A percentile compares a stretch with the other conserved stretches of the same genome.
Evolutionary conservation across 805 yeast genomes (phyloP).

Genomic region (Candida khao-thaluensis): DNA sequence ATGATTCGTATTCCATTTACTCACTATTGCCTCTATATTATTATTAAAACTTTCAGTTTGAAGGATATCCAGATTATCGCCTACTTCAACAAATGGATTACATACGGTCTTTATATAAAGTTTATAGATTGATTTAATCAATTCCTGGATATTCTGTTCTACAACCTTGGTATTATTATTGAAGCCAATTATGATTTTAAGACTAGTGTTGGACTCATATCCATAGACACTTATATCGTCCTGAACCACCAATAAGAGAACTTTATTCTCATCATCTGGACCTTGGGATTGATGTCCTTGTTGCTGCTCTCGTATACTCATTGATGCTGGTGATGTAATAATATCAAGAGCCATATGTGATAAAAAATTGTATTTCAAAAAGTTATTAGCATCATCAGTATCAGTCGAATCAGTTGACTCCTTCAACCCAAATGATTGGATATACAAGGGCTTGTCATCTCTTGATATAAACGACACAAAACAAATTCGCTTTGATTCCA

Average conservation of each 20-base stretch:
- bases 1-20: slow-evolving; percentile 21
- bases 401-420: slow-evolving; percentile 5
- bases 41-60: slow-evolving; percentile 32
- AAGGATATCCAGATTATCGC: slow-evolving; percentile 23
- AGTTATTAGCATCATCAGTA: slow-evolving; percentile 35
- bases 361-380: slow-evolving; percentile 63
- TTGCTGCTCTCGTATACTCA: slow-evolving; percentile 39
- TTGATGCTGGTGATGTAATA: slow-evolving; percentile 53
- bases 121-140: slow-evolving; percentile 45
- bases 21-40: slow-evolving; percentile 26
- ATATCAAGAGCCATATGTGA: slow-evolving; percentile 77
- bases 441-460: slow-evolving; percentile 58
- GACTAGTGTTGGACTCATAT: slow-evolving; percentile 63
- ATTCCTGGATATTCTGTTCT: slow-evolving; percentile 17
- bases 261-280: slow-evolving; percentile 20
- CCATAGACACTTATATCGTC: slow-evolving; percentile 70
- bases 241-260: slow-evolving; percentile 57
- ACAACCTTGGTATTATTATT: slow-evolving; percentile 14
- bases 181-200: slow-evolving; percentile 61
- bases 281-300: slow-evolving; percentile 15
- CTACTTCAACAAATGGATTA: slow-evolving; percentile 53
- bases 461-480: slow-evolving; percentile 60
- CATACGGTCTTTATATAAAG: slow-evolving; percentile 56
- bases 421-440: slow-evolving; percentile 43
- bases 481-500: slow-evolving; percentile 28